A percentile compares a stretch with the other conserved stretches of the same genome.
Evolutionary conservation across 306 rosid species (phyloP).

Genomic region (Ormosia semicastrata): DNA sequence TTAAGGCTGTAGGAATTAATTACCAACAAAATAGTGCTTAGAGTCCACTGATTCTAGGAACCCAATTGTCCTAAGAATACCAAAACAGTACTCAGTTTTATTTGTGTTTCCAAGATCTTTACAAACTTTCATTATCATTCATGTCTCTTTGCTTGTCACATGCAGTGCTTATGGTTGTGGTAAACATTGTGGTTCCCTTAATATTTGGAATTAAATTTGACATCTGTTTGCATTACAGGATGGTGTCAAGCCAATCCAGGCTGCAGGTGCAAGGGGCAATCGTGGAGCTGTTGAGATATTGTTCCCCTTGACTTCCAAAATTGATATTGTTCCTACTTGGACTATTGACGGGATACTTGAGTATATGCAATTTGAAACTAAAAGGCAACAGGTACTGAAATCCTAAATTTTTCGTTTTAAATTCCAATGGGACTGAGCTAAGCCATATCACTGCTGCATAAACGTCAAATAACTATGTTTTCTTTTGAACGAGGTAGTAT

Average conservation of each 20-base stretch:
- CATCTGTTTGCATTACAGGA: constrained; percentile 60
- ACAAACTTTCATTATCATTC: constrained; percentile 10
- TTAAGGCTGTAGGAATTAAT: neutral
- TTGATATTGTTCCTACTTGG: constrained; percentile 68
- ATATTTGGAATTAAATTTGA: constrained; percentile 5
- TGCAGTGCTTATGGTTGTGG: constrained; percentile 17
- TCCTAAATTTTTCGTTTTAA: neutral
- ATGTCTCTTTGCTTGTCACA: neutral
- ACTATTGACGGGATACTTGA: constrained; percentile 70
- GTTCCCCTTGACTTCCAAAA: constrained; percentile 73
- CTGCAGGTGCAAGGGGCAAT: constrained; percentile 77
- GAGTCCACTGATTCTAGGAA: neutral
- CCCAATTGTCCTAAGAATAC: neutral
- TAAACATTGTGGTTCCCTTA: neutral
- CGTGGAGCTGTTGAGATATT: constrained; percentile 67
- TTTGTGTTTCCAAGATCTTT: constrained; percentile 14
- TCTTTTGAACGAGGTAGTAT: neutral
- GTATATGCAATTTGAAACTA: constrained; percentile 63
- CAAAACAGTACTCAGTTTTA: neutral
- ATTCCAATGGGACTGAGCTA: neutral
- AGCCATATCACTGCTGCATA: neutral
- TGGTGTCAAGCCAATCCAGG: constrained; percentile 77
- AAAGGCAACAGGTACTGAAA: constrained; percentile 59
- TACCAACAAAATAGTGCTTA: neutral
- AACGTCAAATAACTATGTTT: neutral